Evolutionary conservation across 495 filamentous ascomycete species (phyloP).

Genomic region (Trichoderma parareesei): DNA sequence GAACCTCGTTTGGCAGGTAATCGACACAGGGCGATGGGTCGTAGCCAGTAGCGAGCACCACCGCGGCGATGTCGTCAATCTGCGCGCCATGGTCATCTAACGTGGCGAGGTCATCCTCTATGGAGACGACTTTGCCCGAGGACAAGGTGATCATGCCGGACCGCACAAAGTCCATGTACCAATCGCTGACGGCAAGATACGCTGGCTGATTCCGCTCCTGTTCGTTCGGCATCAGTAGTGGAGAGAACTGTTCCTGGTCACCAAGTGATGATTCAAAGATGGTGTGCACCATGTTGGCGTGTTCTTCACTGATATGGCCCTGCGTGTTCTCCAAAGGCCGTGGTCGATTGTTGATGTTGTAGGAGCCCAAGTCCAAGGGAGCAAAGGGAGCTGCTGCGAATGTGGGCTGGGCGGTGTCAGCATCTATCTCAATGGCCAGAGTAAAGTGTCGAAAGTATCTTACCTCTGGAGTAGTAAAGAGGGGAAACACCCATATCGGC

Average conservation of each 20-base stretch:
- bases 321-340: constrained; percentile 47
- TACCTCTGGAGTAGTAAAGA: constrained; percentile 46
- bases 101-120: constrained; percentile 27
- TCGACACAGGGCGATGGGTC: constrained; percentile 50
- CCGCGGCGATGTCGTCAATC: constrained; percentile 51
- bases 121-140: constrained; percentile 31
- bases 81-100: constrained; percentile 24
- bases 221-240: constrained; percentile 26
- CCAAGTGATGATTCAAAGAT: constrained; percentile 52
- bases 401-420: constrained; percentile 25
- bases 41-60: constrained; percentile 75
- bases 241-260: constrained; percentile 52
- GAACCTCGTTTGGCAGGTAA: constrained; percentile 50
- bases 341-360: constrained; percentile 57
- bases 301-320: constrained; percentile 49
- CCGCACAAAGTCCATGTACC: constrained; percentile 64
- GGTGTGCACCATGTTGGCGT: constrained; percentile 41
- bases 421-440: background rate
- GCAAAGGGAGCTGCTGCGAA: constrained; percentile 50
- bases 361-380: constrained; percentile 68
- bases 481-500: constrained; percentile 67
- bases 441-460: constrained; percentile 11
- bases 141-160: constrained; percentile 49
- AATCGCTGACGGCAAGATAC: constrained; percentile 60
- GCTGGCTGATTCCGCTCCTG: constrained; percentile 38